Evolutionary conservation across 75 land plant species (phyloP).

Genomic region (Selaginella moellendorffii): DNA sequence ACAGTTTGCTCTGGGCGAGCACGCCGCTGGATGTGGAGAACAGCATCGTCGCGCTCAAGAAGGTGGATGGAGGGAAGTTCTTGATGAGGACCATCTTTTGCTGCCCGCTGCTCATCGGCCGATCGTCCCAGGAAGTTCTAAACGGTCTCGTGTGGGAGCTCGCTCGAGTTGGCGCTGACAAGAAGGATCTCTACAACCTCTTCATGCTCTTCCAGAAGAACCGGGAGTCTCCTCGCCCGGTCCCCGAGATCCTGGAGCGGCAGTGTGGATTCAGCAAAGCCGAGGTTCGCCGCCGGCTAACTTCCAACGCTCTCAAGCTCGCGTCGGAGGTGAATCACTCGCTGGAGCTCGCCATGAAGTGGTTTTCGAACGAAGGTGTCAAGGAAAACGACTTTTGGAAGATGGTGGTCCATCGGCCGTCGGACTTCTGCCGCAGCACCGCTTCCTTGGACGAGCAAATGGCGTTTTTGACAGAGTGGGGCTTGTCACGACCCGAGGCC

Average conservation of each 20-base stretch:
- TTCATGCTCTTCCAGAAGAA: background rate
- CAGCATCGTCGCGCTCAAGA: background rate
- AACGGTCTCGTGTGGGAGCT: background rate
- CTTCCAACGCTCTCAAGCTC: background rate
- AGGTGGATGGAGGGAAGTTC: background rate
- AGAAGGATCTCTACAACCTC: background rate
- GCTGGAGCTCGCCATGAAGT: background rate
- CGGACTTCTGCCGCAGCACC: background rate
- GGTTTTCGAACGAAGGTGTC: background rate
- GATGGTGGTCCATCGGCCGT: background rate
- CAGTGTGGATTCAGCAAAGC: too few species aligned
- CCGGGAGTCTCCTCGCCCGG: too few species aligned
- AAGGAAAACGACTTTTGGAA: background rate
- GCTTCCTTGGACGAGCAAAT: background rate
- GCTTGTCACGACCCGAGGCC: background rate
- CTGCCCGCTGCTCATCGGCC: background rate
- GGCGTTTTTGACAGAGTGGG: background rate
- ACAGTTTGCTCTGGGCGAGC: background rate
- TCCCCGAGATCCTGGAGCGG: too few species aligned
- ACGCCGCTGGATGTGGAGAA: background rate
- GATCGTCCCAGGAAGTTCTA: background rate
- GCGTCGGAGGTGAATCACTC: background rate
- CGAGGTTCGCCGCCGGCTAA: background rate
- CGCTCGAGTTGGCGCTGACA: background rate
- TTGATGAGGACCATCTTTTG: background rate